Conservation (phyloP, 2,329 filamentous ascomycete species). For the Phialemonium atrogriseum region DNA sequence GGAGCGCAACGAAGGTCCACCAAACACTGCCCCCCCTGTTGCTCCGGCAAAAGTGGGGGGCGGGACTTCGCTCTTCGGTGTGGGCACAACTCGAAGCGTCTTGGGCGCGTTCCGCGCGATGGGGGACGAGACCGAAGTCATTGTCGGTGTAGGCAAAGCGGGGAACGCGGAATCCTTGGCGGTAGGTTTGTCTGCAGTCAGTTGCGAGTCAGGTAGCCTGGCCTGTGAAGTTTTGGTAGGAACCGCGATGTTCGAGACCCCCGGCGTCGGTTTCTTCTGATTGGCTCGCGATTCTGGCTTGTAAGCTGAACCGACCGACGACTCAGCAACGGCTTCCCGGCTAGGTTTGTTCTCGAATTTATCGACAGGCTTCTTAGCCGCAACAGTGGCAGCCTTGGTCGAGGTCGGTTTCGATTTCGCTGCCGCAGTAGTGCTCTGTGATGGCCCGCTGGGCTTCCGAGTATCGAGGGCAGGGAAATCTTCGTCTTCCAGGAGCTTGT, state of each 20-base stretch:
- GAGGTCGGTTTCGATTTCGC: slow-evolving; percentile 28
- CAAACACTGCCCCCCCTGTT: too few relatives aligned
- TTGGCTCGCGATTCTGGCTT: background rate
- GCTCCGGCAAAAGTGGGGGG: slow-evolving; percentile 6
- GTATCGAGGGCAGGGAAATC: slow-evolving; percentile 54
- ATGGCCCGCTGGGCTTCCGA: slow-evolving; percentile 26
- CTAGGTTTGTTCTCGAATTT: slow-evolving; percentile 7
- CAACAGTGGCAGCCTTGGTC: slow-evolving; percentile 20
- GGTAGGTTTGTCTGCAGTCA: slow-evolving; percentile 24
- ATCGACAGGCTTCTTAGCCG: slow-evolving; percentile 11
- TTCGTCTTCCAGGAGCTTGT: slow-evolving; percentile 45
- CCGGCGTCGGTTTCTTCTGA: slow-evolving; percentile 31
- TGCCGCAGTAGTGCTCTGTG: slow-evolving; percentile 21
- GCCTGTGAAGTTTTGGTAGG: slow-evolving; percentile 28
- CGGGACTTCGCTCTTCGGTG: slow-evolving; percentile 49
- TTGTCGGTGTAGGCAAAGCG: slow-evolving; percentile 39
- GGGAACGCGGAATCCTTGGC: slow-evolving; percentile 36
- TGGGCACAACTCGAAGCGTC: slow-evolving; percentile 62
- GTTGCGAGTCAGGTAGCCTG: slow-evolving; percentile 22
- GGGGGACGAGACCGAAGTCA: slow-evolving; percentile 43
- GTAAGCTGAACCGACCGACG: background rate
- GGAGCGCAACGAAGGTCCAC: background rate
- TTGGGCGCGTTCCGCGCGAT: slow-evolving; percentile 46
- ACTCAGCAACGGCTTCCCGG: slow-evolving; percentile 8
- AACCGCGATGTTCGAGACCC: slow-evolving; percentile 40